Conservation (phyloP, 2,329 filamentous ascomycete species). For the Leptosphaerulina australis region DNA sequence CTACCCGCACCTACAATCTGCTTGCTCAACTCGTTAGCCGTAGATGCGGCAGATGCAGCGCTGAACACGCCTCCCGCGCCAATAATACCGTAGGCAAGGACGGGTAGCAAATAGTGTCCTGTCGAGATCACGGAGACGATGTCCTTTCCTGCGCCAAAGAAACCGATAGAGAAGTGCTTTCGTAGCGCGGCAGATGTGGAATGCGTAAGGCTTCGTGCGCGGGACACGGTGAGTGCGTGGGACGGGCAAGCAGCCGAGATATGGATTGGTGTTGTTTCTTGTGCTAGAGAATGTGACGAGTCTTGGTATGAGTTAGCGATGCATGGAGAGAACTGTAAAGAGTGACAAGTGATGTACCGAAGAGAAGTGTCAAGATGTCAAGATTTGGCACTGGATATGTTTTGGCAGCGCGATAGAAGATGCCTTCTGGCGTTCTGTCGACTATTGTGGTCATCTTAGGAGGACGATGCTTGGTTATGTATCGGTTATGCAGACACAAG, state of each 20-base stretch:
- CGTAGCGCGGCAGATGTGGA: conserved; percentile 63
- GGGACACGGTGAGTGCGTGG: conserved; percentile 60
- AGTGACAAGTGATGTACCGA: conserved; percentile 39
- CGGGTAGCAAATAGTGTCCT: conserved; percentile 62
- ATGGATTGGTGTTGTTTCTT: conserved; percentile 61
- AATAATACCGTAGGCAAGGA: conserved; percentile 62
- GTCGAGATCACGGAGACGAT: conserved; percentile 63
- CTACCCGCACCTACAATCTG: conserved; percentile 54
- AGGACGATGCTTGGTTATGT: no score
- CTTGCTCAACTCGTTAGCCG: conserved; percentile 58
- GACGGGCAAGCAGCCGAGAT: conserved; percentile 62
- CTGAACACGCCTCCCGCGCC: conserved; percentile 66
- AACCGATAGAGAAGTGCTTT: conserved; percentile 59
- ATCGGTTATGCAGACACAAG: no score
- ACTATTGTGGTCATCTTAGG: conserved; percentile 41
- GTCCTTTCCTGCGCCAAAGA: conserved; percentile 53
- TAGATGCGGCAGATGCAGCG: conserved; percentile 59
- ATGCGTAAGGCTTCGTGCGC: conserved; percentile 57
- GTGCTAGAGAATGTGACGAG: conserved; percentile 39
- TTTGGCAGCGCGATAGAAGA: conserved; percentile 41
- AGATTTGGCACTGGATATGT: conserved; percentile 46
- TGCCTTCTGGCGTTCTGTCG: conserved; percentile 40
- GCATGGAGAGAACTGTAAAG: not conserved
- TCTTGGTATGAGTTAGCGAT: conserved; percentile 23
- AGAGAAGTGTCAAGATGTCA: conserved; percentile 51